A percentile compares a stretch with the other conserved stretches of the same genome.
Evolutionary conservation across 495 filamentous ascomycete species (phyloP).

Genomic region (Aspergillus incahuasiensis): DNA sequence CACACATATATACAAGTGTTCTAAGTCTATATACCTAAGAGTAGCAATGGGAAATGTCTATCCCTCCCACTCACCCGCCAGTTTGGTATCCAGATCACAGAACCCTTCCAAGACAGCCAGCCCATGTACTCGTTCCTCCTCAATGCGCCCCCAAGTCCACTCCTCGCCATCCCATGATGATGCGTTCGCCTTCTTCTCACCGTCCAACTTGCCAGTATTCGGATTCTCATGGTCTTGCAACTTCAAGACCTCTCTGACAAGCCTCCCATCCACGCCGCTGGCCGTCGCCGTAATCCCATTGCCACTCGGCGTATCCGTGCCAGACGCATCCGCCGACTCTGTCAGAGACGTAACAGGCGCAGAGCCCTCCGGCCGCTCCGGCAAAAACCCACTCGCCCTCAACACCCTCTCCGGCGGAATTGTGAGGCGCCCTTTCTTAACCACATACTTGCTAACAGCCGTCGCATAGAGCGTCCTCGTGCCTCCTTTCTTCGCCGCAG

Average conservation of each 20-base stretch:
- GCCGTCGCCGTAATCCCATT: constrained; percentile 31
- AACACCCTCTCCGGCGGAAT: constrained; percentile 77
- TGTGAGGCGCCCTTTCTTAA: constrained; percentile 82
- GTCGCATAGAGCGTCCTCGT: constrained; percentile 65
- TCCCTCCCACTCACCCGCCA: constrained; percentile 38
- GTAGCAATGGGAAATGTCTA: not conserved
- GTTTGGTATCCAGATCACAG: constrained; percentile 44
- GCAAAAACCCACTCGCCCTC: constrained; percentile 60
- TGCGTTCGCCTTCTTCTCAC: constrained; percentile 31
- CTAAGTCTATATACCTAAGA: not conserved
- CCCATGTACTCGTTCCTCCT: constrained; percentile 53
- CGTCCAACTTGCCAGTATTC: constrained; percentile 22
- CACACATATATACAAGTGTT: not conserved
- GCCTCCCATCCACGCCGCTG: constrained; percentile 28
- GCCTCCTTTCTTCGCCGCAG: constrained; percentile 35
- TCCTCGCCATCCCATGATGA: constrained; percentile 36
- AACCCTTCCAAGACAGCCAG: constrained; percentile 50
- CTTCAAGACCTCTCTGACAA: constrained; percentile 38
- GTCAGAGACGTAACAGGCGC: not conserved
- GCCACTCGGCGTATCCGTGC: constrained; percentile 32
- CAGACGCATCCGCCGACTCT: constrained; percentile 29
- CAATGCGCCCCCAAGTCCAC: constrained; percentile 54
- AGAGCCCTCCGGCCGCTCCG: constrained; percentile 23
- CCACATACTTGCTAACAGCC: constrained; percentile 79
- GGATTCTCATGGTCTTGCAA: constrained; percentile 29